Conservation (phyloP, 805 yeast genomes). For the Saccharomycopsis sp. region DNA sequence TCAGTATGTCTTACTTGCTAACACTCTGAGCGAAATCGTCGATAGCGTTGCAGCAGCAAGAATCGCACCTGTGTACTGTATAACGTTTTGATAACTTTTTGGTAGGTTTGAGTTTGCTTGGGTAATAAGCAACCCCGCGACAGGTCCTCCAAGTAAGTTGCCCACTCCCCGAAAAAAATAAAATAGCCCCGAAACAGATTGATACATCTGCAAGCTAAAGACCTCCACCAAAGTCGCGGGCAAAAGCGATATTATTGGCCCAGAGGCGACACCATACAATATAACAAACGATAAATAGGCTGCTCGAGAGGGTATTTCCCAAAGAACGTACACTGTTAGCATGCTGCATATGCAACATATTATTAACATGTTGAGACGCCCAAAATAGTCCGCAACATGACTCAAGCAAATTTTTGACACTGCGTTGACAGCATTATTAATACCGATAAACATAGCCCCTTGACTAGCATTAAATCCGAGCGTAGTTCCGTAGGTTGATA, state of each 20-base stretch:
- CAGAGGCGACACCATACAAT: slow-evolving; percentile 31
- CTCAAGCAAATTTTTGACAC: slow-evolving; percentile 31
- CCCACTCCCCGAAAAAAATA: slow-evolving; percentile 32
- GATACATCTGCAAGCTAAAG: slow-evolving; percentile 30
- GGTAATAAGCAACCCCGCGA: slow-evolving; percentile 30
- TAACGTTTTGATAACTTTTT: slow-evolving; percentile 25
- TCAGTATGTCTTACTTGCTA: not conserved
- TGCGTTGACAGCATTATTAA: slow-evolving; percentile 32
- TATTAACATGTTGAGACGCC: slow-evolving; percentile 37
- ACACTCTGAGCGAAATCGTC: not conserved
- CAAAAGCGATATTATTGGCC: slow-evolving; percentile 30
- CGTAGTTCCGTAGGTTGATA: slow-evolving; percentile 31
- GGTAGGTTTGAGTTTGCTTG: slow-evolving; percentile 18
- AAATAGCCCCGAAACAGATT: slow-evolving; percentile 31
- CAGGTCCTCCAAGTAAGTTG: slow-evolving; percentile 30
- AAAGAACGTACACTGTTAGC: slow-evolving; percentile 31
- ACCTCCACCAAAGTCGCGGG: slow-evolving; percentile 31
- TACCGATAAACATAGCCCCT: slow-evolving; percentile 32
- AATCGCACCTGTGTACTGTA: slow-evolving; percentile 27
- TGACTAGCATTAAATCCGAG: slow-evolving; percentile 27
- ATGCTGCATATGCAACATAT: slow-evolving; percentile 32
- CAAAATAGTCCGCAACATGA: slow-evolving; percentile 33
- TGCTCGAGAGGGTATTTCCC: slow-evolving; percentile 28
- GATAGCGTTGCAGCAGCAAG: not conserved
- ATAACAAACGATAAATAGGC: slow-evolving; percentile 31